Conservation (phyloP, 2,329 filamentous ascomycete genomes). For the Calonectria hongkongensis region DNA sequence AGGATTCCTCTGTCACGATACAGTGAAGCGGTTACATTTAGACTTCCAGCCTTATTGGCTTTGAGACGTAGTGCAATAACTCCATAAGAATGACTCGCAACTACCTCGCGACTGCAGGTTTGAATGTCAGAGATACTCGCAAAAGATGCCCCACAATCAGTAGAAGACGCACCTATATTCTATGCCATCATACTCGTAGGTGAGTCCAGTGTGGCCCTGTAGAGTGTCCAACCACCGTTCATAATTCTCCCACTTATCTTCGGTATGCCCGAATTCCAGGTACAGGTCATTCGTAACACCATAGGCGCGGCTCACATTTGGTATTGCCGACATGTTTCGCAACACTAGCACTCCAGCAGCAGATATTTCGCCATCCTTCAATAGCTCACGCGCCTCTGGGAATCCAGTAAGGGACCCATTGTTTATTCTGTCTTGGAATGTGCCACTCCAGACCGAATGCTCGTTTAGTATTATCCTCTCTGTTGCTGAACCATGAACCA, state of each 20-base stretch:
- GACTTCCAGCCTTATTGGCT: not conserved
- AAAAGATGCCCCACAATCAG: rapidly evolving
- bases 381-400: not conserved
- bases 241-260: not conserved
- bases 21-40: not conserved
- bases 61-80: slow-evolving; percentile 4
- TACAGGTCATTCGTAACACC: slow-evolving; percentile 3
- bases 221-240: slow-evolving; percentile 12
- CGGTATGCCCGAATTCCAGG: not conserved
- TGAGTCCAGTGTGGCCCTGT: not conserved
- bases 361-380: not conserved
- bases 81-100: slow-evolving; percentile 3
- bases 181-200: slow-evolving; percentile 3
- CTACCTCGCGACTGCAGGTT: not conserved
- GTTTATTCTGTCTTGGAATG: slow-evolving; percentile 14
- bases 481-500: slow-evolving; percentile 5
- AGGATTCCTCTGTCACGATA: slow-evolving; percentile 2
- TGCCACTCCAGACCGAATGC: slow-evolving; percentile 10
- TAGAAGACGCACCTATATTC: not conserved
- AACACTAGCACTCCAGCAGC: not conserved
- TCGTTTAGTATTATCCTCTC: slow-evolving; percentile 16
- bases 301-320: slow-evolving; percentile 5
- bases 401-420: not conserved
- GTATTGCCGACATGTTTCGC: slow-evolving; percentile 19
- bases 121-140: not conserved